Evolutionary conservation across 371 early-diverging fungal species (phyloP).

Genomic region (Mortierella sp.): DNA sequence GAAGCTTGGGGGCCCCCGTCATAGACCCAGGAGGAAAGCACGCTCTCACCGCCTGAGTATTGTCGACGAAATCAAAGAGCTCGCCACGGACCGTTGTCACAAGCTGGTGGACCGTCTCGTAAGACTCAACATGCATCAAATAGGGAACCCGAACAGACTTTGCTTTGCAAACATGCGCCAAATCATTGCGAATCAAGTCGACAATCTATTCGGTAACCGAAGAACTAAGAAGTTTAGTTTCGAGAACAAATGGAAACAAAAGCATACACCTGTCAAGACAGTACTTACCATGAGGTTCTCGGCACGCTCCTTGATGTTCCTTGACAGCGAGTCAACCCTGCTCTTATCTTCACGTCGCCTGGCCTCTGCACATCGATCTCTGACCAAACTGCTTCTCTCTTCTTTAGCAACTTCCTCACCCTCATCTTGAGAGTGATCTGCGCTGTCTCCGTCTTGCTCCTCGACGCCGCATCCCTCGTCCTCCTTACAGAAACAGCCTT

Average conservation of each 20-base stretch:
- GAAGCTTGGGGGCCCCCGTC: constrained; percentile 97
- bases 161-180: constrained; percentile 80
- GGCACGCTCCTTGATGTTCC: constrained; percentile 91
- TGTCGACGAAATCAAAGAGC: constrained; percentile 70
- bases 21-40: constrained; percentile 97
- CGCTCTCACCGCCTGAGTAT: constrained; percentile 80
- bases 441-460: constrained; percentile 40
- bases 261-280: neutral
- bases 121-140: constrained; percentile 93
- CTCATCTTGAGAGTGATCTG: constrained; percentile 48
- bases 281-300: constrained; percentile 95
- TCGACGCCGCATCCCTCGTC: constrained; percentile 54
- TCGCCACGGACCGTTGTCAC: constrained; percentile 89
- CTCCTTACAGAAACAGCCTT: constrained; percentile 62
- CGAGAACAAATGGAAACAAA: neutral
- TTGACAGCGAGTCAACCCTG: constrained; percentile 68
- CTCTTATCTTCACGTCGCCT: constrained; percentile 56
- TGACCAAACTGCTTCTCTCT: constrained; percentile 7
- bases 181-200: constrained; percentile 96
- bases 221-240: neutral
- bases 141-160: constrained; percentile 83
- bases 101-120: constrained; percentile 94
- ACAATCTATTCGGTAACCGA: constrained; percentile 79
- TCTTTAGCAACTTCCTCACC: constrained; percentile 66
- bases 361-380: constrained; percentile 47